Conservation (phyloP, 2,329 filamentous ascomycete genomes). For the Aspergillus candidus region DNA sequence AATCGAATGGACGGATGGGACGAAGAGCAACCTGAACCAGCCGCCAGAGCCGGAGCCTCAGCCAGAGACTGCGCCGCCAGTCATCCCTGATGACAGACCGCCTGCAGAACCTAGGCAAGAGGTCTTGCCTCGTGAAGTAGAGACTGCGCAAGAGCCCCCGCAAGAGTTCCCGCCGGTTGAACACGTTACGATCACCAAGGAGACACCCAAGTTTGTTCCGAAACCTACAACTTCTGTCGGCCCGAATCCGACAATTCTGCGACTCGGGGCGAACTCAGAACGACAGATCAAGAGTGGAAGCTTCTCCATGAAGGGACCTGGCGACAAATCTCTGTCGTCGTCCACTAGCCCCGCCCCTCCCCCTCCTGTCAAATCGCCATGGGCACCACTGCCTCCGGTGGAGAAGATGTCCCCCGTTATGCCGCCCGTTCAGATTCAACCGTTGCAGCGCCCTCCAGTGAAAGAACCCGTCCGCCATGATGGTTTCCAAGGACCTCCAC, state of each 20-base stretch:
- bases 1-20: conserved; percentile 64
- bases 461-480: conserved; percentile 55
- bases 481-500: conserved; percentile 45
- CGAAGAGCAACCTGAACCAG: conserved; percentile 54
- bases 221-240: conserved; percentile 42
- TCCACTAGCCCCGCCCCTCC: conserved; percentile 44
- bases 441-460: conserved; percentile 45
- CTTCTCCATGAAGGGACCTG: conserved; percentile 45
- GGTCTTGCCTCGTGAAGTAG: too few species aligned
- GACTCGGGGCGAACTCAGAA: conserved; percentile 43
- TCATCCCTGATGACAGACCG: conserved; percentile 13
- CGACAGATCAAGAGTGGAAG: conserved; percentile 40
- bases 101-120: conserved; percentile 8
- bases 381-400: conserved; percentile 79
- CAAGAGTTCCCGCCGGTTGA: conserved; percentile 17
- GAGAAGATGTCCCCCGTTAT: conserved; percentile 72
- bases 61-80: conserved; percentile 13
- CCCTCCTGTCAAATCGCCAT: conserved; percentile 76
- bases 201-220: conserved; percentile 24
- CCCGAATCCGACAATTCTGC: conserved; percentile 46
- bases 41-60: conserved; percentile 20
- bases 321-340: conserved; percentile 48
- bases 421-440: conserved; percentile 38
- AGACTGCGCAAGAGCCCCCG: conserved; percentile 16
- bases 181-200: conserved; percentile 18